Percentiles rank a stretch among this genome's conserved stretches.
These are phyloP conservation scores for Suillus americanus DNA, from an alignment of 768 basidiomycete species.

Conservation along the genomic window DNA sequence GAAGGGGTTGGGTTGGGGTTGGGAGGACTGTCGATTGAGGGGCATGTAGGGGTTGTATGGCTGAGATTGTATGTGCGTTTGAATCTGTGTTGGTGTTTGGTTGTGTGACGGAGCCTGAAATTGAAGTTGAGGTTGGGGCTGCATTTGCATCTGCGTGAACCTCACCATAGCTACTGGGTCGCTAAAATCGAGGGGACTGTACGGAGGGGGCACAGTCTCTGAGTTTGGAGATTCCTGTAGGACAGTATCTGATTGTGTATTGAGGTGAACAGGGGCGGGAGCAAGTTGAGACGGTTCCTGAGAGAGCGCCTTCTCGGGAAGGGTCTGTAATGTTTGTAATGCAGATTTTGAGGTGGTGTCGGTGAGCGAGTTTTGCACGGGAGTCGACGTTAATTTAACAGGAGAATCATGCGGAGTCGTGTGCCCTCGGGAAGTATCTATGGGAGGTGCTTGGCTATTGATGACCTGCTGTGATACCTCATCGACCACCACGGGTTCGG, in stretches of 20 bases:
- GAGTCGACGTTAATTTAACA: slow-evolving; percentile 2
- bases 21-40: slow-evolving; percentile 1
- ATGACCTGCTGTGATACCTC: neutral
- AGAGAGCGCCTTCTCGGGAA: neutral
- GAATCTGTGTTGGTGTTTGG: slow-evolving; percentile 3
- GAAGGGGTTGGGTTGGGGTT: slow-evolving; percentile 6
- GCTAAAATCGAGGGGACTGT: slow-evolving; percentile 18
- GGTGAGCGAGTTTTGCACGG: neutral
- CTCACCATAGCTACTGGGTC: slow-evolving; percentile 25
- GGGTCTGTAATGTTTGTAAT: neutral
- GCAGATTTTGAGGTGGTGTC: neutral
- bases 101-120: slow-evolving; percentile 3
- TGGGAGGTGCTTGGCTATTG: slow-evolving; percentile 15
- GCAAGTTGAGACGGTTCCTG: neutral
- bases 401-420: slow-evolving; percentile 15
- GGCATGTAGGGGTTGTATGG: slow-evolving; percentile 5
- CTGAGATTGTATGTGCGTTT: slow-evolving; percentile 6
- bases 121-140: slow-evolving; percentile 3
- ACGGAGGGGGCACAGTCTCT: neutral
- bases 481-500: slow-evolving; percentile 11
- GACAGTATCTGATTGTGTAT: neutral
- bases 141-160: slow-evolving; percentile 23
- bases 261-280: neutral
- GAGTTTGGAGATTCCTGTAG: neutral
- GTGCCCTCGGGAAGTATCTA: slow-evolving; percentile 18